Base-by-base conservation (phyloP, 2,329 filamentous ascomycete genomes). In the Dactylellina leptospora region DNA sequence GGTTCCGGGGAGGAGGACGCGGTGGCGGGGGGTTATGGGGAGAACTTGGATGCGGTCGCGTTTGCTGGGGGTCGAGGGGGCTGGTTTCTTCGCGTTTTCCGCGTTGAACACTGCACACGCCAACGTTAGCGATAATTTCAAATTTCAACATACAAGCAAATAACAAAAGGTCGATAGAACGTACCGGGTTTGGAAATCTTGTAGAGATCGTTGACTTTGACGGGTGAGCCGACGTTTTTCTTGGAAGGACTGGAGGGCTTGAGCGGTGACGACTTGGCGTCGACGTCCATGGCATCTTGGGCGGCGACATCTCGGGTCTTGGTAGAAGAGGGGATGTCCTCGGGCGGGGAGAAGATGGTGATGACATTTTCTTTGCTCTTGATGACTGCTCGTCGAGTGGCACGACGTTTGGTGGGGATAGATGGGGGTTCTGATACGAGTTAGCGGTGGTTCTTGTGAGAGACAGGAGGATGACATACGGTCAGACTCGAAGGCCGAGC, bases 21-120 rank as follows among this genome's bases (percentile, higher is more conserved):
- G 69, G 48, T 73, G 69, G 8, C 62, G 44, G 16, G 74, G 74
- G 42, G 76, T 77, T 27, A 77, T 70, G 2, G 76, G 76, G 28
- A 72, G 68, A 38, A 72, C 68, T 55, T 72, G 68, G 59, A 72
- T 23, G 36, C 68, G 59, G 59, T 72, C 59, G 53, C 59, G 59
- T 60, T 72, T 72, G 45, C 38, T 53, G 4, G 68, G 68, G 42
- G 68, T 72, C 27, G 59, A 64, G 23, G 68, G 68, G 18, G 25
- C n/a, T 23, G 40, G 27, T 30, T 71, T 63, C 54, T 72, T 64
- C 1, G 38, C 22, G 9, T 51, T 53, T 42, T 72, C 59, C 6
- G 48, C 10, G 27, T 62, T 62, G 38, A 63, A 71, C 5, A 38
- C 59, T 71, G 11, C 48, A n/a, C 6, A 13, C 22, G 48, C 22